Conservation (phyloP, 306 rosid species). For the Crotalaria pallida region DNA sequence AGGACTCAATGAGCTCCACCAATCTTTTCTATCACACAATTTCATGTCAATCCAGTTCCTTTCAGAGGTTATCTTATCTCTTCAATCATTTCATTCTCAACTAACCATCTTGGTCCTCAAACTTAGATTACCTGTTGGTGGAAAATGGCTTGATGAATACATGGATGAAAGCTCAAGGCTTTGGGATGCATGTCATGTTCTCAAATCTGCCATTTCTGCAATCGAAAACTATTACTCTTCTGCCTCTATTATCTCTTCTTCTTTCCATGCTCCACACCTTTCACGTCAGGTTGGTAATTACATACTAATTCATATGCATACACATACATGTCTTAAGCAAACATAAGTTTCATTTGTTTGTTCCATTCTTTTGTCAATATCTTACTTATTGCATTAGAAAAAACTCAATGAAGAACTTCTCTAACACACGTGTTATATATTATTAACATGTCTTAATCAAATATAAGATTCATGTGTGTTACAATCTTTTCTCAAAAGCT, state of each 20-base stretch:
- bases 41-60: constrained; percentile 82
- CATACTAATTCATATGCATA: no score
- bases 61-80: constrained; percentile 54
- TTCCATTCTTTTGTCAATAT: background rate
- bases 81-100: constrained; percentile 68
- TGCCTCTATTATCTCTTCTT: constrained; percentile 39
- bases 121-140: constrained; percentile 72
- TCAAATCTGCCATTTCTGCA: constrained; percentile 61
- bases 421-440: no score
- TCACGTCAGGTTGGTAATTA: constrained; percentile 49
- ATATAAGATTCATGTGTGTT: background rate
- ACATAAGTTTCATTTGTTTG: no score
- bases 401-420: no score
- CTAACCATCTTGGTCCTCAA: constrained; percentile 55
- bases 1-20: constrained; percentile 57
- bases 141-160: constrained; percentile 88
- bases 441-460: no score
- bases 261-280: constrained; percentile 49
- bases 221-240: constrained; percentile 44
- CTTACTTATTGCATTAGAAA: no score
- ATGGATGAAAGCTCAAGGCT: constrained; percentile 87
- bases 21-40: constrained; percentile 35
- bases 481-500: background rate
- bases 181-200: constrained; percentile 75
- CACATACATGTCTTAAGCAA: no score